Conservation (phyloP, 2,329 filamentous ascomycete species). For the Aureobasidium subglaciale region DNA sequence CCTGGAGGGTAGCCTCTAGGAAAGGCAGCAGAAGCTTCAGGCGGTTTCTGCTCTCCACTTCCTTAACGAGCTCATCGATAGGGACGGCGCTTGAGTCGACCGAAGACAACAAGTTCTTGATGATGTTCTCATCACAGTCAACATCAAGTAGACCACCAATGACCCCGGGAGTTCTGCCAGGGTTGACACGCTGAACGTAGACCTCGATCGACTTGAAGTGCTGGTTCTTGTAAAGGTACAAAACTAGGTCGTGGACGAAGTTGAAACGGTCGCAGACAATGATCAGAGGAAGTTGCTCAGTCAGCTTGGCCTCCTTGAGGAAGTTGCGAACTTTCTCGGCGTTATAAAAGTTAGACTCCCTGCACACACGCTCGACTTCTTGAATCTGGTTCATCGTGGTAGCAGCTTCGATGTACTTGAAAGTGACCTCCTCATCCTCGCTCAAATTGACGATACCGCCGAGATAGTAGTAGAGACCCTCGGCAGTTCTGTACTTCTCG, state of each 20-base stretch:
- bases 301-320: slow-evolving; percentile 87
- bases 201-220: slow-evolving; percentile 98
- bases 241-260: slow-evolving; percentile 91
- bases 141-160: slow-evolving; percentile 91
- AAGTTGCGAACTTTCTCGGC: slow-evolving; percentile 98
- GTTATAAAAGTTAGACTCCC: slow-evolving; percentile 77
- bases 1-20: slow-evolving; percentile 82
- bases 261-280: slow-evolving; percentile 99
- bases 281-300: slow-evolving; percentile 90
- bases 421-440: slow-evolving; percentile 90
- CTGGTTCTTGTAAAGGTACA: slow-evolving; percentile 98
- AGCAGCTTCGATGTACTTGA: slow-evolving; percentile 98
- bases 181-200: slow-evolving; percentile 96
- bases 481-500: slow-evolving; percentile 94
- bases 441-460: slow-evolving; percentile 96
- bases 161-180: slow-evolving; percentile 80
- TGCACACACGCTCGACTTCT: slow-evolving; percentile 94
- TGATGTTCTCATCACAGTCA: slow-evolving; percentile 92
- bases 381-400: slow-evolving; percentile 89
- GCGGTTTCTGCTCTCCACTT: slow-evolving; percentile 93
- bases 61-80: slow-evolving; percentile 85
- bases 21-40: slow-evolving; percentile 94
- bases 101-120: slow-evolving; percentile 81
- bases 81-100: slow-evolving; percentile 80
- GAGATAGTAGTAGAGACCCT: slow-evolving; percentile 96